Base-by-base conservation (phyloP, 2,329 filamentous ascomycete species). In the Aotearoamyces nothofagi region DNA sequence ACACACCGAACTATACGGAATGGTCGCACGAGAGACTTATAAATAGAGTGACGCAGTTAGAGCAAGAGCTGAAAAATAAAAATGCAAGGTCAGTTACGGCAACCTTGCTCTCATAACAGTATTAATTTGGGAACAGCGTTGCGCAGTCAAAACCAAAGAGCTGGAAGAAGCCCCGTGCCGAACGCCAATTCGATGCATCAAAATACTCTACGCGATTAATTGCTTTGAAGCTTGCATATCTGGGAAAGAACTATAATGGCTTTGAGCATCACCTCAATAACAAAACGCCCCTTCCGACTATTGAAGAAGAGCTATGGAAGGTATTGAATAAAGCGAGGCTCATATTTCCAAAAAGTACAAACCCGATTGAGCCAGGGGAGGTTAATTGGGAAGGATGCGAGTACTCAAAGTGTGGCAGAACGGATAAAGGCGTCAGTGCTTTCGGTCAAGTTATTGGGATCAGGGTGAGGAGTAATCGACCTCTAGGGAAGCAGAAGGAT, bases 401-500 rank as follows among this genome's bases (percentile, higher is more conserved):
- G 36, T 98, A 96, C 53, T 84, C 80, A 19, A 98, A 98, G 53
- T 94, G 87, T 47, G 90, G 90, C 2, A 66, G 90, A 37, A 98
- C 90, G 11, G 90, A 98, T 50, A 66, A 74, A 30, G 90, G 90
- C 9, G 90, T 98, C 19, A 94, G 84, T 53, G 86, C 90, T 3
- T 98, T 98, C 57, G 90, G 90, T 0, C 90, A 98, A 58, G 90
- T 98, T 33, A 73, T 98, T 45, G 79, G 75, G 1, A 57, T 98
- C 22, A 61, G 78, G 31, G 75, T 98, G 10, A 65, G 87, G 47
- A 94, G 86, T 53, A 79, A 78, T 43, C 60, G 68, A 39, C 82
- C 82, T 1, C 46, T 76, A 29, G 54, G 54, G 31, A 52, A 39
- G 37, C 41, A 26, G 32, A 48, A 40, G 29, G 32, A 37, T 16